These are phyloP conservation scores for Glarea lozoyensis DNA, from an alignment of 495 filamentous ascomycete species.

Conservation along the genomic window DNA sequence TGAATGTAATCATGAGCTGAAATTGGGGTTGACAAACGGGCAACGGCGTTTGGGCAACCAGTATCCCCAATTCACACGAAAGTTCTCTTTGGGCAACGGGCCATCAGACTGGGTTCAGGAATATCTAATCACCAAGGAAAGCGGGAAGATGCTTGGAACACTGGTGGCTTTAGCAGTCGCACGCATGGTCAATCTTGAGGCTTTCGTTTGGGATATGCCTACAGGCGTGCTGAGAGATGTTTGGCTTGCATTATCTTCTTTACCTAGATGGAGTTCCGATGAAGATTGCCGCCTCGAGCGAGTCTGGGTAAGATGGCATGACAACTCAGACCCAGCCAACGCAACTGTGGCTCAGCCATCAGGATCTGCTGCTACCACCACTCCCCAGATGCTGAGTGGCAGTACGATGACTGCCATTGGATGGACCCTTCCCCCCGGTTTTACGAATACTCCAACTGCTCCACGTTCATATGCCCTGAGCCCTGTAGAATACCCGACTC, in stretches of 20 bases:
- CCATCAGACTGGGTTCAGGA: slow-evolving; percentile 76
- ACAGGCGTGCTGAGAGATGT: slow-evolving; percentile 82
- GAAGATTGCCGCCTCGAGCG: slow-evolving; percentile 62
- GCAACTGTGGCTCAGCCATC: slow-evolving; percentile 12
- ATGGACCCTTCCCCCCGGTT: slow-evolving; percentile 24
- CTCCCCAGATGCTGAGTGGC: slow-evolving; percentile 26
- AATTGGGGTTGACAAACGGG: slow-evolving; percentile 14
- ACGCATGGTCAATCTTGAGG: slow-evolving; percentile 83
- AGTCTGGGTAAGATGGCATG: slow-evolving; percentile 87
- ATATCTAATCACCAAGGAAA: slow-evolving; percentile 80
- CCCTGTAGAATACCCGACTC: slow-evolving; percentile 70
- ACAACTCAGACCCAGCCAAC: slow-evolving; percentile 44
- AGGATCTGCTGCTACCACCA: slow-evolving; percentile 14
- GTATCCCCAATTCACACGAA: slow-evolving; percentile 77
- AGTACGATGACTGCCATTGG: slow-evolving; percentile 35
- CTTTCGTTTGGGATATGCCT: slow-evolving; percentile 95
- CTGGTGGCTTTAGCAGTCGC: slow-evolving; percentile 78
- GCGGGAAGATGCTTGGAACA: slow-evolving; percentile 89
- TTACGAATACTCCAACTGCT: slow-evolving; percentile 13
- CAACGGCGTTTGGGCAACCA: slow-evolving; percentile 51
- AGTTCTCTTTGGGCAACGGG: slow-evolving; percentile 87
- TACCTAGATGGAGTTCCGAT: slow-evolving; percentile 52
- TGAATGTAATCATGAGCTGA: slow-evolving; percentile 12
- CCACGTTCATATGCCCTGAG: slow-evolving; percentile 30
- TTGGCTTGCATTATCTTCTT: slow-evolving; percentile 72